A percentile compares a stretch with the other conserved stretches of the same genome.
Conservation (phyloP, 768 basidiomycete genomes). For the Coprinopsis sp. region DNA sequence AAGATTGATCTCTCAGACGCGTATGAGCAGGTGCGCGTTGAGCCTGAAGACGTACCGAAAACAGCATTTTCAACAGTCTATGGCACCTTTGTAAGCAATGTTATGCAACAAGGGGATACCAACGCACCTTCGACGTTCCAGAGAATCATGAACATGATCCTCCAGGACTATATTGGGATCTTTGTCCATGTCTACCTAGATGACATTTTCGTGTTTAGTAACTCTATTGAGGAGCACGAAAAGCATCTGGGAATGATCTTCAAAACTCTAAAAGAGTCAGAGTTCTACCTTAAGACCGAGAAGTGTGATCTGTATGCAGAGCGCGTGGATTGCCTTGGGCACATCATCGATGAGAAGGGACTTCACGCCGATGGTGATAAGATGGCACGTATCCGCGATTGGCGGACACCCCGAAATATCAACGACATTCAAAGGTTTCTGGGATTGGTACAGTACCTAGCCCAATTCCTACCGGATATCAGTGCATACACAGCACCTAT, state of each 20-base stretch:
- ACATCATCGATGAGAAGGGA: slow-evolving; percentile 34
- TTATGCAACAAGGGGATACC: slow-evolving; percentile 42
- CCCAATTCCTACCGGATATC: no score
- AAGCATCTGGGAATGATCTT: slow-evolving; percentile 29
- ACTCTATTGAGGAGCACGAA: slow-evolving; percentile 35
- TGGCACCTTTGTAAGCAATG: slow-evolving; percentile 34
- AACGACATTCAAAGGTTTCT: slow-evolving; percentile 36
- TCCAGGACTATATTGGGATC: slow-evolving; percentile 26
- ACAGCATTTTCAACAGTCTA: slow-evolving; percentile 31
- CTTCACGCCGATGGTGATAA: slow-evolving; percentile 35
- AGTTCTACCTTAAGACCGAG: slow-evolving; percentile 28
- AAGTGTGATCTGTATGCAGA: slow-evolving; percentile 30
- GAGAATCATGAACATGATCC: slow-evolving; percentile 35
- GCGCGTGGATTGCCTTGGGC: slow-evolving; percentile 34
- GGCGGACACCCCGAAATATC: slow-evolving; percentile 28
- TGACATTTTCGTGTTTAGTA: slow-evolving; percentile 37
- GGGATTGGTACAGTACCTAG: slow-evolving; percentile 35
- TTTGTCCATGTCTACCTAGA: slow-evolving; percentile 43
- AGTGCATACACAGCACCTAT: slow-evolving; percentile 29
- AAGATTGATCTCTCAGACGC: slow-evolving; percentile 39
- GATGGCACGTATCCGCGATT: slow-evolving; percentile 25
- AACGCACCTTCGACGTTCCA: slow-evolving; percentile 46
- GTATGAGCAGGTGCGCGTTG: slow-evolving; percentile 38
- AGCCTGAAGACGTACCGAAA: slow-evolving; percentile 23
- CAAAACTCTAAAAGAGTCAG: slow-evolving; percentile 17